These are phyloP conservation scores for Colletotrichum kahawae DNA, from an alignment of 2,329 filamentous ascomycete genomes.

Conservation along the genomic window DNA sequence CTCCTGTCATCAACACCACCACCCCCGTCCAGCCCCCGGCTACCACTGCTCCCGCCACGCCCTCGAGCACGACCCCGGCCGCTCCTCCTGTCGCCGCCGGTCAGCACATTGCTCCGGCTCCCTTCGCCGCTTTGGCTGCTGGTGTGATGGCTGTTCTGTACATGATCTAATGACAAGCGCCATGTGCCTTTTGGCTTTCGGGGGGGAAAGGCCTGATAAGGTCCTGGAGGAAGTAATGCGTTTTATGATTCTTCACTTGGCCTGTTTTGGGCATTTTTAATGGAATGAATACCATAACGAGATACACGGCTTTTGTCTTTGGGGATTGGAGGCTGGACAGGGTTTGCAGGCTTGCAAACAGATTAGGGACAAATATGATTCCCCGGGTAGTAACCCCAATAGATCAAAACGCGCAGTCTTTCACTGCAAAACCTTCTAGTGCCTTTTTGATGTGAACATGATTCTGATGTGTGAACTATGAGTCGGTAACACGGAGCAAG, in stretches of 20 bases:
- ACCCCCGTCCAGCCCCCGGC: constrained; percentile 20
- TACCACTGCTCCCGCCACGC: constrained; percentile 23
- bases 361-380: neutral
- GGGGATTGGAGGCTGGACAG: neutral
- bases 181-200: neutral
- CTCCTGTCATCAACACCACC: constrained; percentile 13
- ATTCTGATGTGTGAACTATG: neutral
- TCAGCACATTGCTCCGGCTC: constrained; percentile 32
- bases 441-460: neutral
- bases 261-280: constrained; percentile 11
- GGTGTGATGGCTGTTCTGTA: constrained; percentile 37
- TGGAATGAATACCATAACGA: neutral
- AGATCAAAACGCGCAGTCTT: neutral
- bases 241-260: neutral
- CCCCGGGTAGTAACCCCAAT: neutral
- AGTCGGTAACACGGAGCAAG: neutral
- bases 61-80: neutral
- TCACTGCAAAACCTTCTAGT: neutral
- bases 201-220: neutral
- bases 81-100: constrained; percentile 32
- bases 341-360: neutral
- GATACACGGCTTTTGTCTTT: neutral
- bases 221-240: neutral
- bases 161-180: constrained; percentile 34
- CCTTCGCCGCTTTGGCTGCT: constrained; percentile 36